Conservation (phyloP, 352 stramenopile genomes). For the Globisporangium alternatum region DNA sequence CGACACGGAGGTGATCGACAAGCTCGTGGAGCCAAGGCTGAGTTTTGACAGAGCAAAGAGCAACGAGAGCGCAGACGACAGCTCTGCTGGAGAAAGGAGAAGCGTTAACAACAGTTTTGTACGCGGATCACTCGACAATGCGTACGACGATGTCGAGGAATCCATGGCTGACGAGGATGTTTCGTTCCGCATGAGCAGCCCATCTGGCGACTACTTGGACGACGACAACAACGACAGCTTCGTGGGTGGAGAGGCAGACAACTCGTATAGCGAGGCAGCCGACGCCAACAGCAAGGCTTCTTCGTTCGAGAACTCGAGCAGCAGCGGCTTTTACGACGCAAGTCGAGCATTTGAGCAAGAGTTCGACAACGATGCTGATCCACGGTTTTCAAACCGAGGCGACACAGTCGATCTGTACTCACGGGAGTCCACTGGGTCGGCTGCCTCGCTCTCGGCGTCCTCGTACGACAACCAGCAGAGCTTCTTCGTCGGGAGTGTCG, state of each 20-base stretch:
- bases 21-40: not conserved
- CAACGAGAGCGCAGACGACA: not conserved
- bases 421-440: conserved; percentile 5
- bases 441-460: not conserved
- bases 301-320: not conserved
- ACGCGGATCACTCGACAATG: not conserved
- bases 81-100: too few species aligned
- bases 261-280: not conserved
- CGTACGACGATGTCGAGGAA: not conserved
- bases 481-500: conserved; percentile 32
- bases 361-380: not conserved
- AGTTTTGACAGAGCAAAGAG: not conserved
- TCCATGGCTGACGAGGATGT: conserved; percentile 1
- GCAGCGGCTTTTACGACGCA: not conserved
- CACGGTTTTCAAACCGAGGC: not conserved
- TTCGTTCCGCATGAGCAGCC: conserved; percentile 8
- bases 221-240: conserved; percentile 17
- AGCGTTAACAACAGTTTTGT: conserved; percentile 4
- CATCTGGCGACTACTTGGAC: not conserved
- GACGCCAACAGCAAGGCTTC: not conserved
- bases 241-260: not conserved
- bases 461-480: conserved; percentile 21
- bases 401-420: not conserved
- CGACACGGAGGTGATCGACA: not conserved
- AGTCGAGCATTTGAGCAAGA: conserved; percentile 4